Percentiles rank a stretch among this genome's conserved stretches.
Conservation (phyloP, 2,329 filamentous ascomycete genomes). For the Tolypocladium album region DNA sequence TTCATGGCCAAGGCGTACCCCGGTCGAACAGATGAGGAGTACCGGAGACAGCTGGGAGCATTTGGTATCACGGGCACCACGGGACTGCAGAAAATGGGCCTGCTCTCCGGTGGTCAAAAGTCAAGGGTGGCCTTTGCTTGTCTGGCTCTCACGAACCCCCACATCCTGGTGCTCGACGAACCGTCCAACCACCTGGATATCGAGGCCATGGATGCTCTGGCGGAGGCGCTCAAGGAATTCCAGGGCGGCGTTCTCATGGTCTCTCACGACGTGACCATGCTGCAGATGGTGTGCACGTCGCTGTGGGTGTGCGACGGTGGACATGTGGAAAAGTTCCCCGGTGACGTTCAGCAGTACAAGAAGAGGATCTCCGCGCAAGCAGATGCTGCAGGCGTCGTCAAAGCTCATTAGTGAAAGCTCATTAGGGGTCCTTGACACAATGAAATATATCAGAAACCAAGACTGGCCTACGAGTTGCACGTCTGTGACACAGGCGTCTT, state of each 20-base stretch:
- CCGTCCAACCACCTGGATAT: constrained; percentile 98
- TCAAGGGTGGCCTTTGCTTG: constrained; percentile 98
- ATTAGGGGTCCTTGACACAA: constrained; percentile 22
- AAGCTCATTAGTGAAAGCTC: constrained; percentile 50
- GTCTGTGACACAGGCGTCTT: neutral
- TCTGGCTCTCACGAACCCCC: constrained; percentile 82
- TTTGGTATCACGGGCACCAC: constrained; percentile 89
- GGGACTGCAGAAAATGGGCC: constrained; percentile 87
- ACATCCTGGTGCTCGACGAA: constrained; percentile 96
- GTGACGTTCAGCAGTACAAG: constrained; percentile 95
- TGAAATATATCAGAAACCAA: constrained; percentile 1
- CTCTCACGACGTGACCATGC: constrained; percentile 96
- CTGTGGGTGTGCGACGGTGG: constrained; percentile 95
- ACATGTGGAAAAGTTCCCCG: constrained; percentile 90
- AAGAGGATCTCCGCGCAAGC: constrained; percentile 88
- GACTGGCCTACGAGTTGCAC: neutral
- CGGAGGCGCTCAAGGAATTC: constrained; percentile 73
- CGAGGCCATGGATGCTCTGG: constrained; percentile 94
- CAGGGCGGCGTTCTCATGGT: constrained; percentile 97
- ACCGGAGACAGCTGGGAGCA: constrained; percentile 86
- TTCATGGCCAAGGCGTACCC: constrained; percentile 95
- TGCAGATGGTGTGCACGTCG: constrained; percentile 89
- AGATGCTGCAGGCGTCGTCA: constrained; percentile 76
- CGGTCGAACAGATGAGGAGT: constrained; percentile 90
- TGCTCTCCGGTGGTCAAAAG: constrained; percentile 95